Evolutionary conservation across 1,284 basidiomycete genomes (phyloP), one percentile per base, ranked within the genome.

Genomic region (Pseudozyma thailandica): DNA sequence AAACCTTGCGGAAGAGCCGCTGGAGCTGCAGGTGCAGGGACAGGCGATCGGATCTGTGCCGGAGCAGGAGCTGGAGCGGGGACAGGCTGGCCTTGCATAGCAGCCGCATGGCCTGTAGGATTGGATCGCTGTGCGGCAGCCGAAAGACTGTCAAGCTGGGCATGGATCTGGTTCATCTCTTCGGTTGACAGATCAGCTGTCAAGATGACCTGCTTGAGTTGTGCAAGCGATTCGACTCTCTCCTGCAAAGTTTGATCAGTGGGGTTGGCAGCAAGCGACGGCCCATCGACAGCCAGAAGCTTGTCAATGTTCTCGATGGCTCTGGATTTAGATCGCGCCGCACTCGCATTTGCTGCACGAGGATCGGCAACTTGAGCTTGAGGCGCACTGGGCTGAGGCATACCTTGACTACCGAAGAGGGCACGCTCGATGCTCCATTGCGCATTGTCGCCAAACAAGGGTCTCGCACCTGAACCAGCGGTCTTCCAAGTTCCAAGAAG

Each of bases 181-280:
- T 88, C 88, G 74, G 90, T 89, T 2, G 91, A 91, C 16, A 94
- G 89, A 15, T 90, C 90, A 2, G 88, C 81, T 18, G 76, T 87
- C 77, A 91, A 89, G 1, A 93, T 90, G 30, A 93, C 85, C 51
- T 86, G 87, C 49, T 90, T 89, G 58, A 94, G 85, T 91, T 94
- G 69, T 39, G 30, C 52, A 15, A 82, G 66, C 25, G 76, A 69
- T 15, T 75, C 64, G 18, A 79, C 55, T 10, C 78, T 69, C 20
- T 64, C 66, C 15, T 54, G 44, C 42, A 75, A 39, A 5, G 55
- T 47, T 12, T 50, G 38, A 18, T 76, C 62, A 9, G 57, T n/a
- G 4, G 78, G 80, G 21, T 73, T 71, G 1, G 58, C 54, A 3
- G 66, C 58, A 12, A 71, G 57, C 12, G 73, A 69, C 39, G 77